Evolutionary conservation across 2,329 filamentous ascomycete species (phyloP), one percentile per base, ranked within the genome.

Genomic region (Verticillium nubilum): DNA sequence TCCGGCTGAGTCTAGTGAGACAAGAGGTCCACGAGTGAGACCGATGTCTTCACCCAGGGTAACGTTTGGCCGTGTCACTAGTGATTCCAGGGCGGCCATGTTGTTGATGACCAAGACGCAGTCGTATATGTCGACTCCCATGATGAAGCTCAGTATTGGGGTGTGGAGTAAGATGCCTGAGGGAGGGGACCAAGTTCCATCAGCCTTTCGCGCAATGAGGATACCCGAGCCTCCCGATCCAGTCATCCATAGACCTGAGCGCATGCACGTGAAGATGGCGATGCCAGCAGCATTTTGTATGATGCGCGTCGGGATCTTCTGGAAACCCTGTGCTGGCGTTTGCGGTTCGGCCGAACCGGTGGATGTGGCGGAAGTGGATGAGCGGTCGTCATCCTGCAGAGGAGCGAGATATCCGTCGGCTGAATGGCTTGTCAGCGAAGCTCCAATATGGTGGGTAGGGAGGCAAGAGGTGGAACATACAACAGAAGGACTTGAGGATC

Each of bases 211-310:
- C 19, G 88, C 93, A 61, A 97, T 86, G 42, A 98, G 80, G 42
- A 98, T 84, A 56, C 94, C 94, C 60, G 91, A 94, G 42, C 94
- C 94, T 28, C 93, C 93, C 17, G 92, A 93, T 53, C 94, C 94
- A 53, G 91, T 94, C 66, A 96, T 82, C 90, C 93, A 97, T 31
- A 97, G 78, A 13, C 94, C 94, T 15, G 91, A 94, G 61, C 94
- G 88, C 92, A 97, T 96, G 29, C 92, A 96, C 1, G 93, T 97
- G 77, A 97, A 97, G 66, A 98, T 91, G 58, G 92, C 93, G 60
- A 98, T 83, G 12, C 92, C 94, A 66, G 94, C 92, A 28, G 93
- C 92, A 75, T 95, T 91, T 69, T 90, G 86, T 66, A 98, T 91
- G 60, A 97, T 91, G 69, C 88, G 84, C 60, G 87, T 79, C 0